Conservation (phyloP, 2,329 filamentous ascomycete genomes). For the Paracorniculantispora psalliotae region DNA sequence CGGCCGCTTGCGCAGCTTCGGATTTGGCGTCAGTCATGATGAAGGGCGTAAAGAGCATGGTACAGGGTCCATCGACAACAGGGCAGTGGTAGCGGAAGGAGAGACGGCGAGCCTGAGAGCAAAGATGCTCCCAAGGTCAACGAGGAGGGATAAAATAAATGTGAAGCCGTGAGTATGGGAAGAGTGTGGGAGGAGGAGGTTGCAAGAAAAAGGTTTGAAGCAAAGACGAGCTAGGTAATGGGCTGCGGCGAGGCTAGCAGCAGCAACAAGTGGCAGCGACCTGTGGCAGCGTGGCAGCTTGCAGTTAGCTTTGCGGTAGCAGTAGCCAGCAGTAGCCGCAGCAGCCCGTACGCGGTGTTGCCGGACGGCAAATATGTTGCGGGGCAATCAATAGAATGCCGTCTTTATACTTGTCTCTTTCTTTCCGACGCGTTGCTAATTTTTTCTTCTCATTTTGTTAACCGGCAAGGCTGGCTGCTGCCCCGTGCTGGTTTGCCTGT, state of each 20-base stretch:
- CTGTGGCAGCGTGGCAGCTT: no score
- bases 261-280: not conserved
- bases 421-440: not conserved
- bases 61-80: conserved; percentile 1
- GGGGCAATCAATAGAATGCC: not conserved
- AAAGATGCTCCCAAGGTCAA: not conserved
- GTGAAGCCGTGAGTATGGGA: not conserved
- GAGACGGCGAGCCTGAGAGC: not conserved
- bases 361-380: not conserved
- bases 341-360: not conserved
- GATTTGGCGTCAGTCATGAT: conserved; percentile 13
- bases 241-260: conserved; percentile 3
- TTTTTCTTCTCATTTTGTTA: not conserved
- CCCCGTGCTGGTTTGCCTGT: not conserved
- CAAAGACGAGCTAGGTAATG: not conserved
- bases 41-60: conserved; percentile 1
- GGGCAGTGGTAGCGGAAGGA: not conserved
- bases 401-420: not conserved
- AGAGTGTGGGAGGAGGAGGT: not conserved
- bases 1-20: conserved; percentile 4
- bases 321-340: not conserved
- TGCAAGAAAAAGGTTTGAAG: conserved; percentile 6
- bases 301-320: no score
- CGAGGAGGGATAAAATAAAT: not conserved
- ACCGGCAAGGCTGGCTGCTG: not conserved